These are phyloP conservation scores for Penicillium robsamsonii DNA, from an alignment of 495 filamentous ascomycete species.

Conservation along the genomic window DNA sequence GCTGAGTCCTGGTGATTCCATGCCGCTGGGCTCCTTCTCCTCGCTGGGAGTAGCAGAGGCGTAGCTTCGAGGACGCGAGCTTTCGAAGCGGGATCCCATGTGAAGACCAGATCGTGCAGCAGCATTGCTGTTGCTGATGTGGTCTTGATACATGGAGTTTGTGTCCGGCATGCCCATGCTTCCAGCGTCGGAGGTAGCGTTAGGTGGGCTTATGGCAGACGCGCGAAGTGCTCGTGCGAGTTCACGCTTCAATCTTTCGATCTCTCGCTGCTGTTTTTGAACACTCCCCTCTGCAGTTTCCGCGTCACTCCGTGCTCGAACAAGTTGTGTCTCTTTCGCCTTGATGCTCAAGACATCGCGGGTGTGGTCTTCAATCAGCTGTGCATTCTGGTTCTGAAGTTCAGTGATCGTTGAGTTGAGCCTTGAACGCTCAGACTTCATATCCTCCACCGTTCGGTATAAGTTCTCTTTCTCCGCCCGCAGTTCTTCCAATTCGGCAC, in stretches of 20 bases:
- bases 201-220: conserved; percentile 41
- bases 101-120: conserved; percentile 36
- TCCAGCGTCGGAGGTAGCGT: conserved; percentile 31
- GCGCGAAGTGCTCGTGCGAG: conserved; percentile 45
- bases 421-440: conserved; percentile 69
- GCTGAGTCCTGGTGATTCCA: conserved; percentile 40
- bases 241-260: conserved; percentile 90
- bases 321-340: conserved; percentile 96
- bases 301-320: conserved; percentile 83
- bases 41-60: conserved; percentile 68
- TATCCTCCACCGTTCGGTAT: conserved; percentile 66
- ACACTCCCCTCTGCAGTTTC: conserved; percentile 83
- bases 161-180: conserved; percentile 38
- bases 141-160: conserved; percentile 37
- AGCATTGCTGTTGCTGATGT: conserved; percentile 30
- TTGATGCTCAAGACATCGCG: conserved; percentile 93
- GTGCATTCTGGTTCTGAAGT: conserved; percentile 90
- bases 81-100: conserved; percentile 41
- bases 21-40: conserved; percentile 71
- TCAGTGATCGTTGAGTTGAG: conserved; percentile 79
- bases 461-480: conserved; percentile 78
- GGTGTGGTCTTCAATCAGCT: conserved; percentile 96
- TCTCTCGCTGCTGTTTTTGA: conserved; percentile 79
- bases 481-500: conserved; percentile 50
- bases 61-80: conserved; percentile 59